Conservation (phyloP, 2,329 filamentous ascomycete genomes). For the Raffaelea deltoideospora region DNA sequence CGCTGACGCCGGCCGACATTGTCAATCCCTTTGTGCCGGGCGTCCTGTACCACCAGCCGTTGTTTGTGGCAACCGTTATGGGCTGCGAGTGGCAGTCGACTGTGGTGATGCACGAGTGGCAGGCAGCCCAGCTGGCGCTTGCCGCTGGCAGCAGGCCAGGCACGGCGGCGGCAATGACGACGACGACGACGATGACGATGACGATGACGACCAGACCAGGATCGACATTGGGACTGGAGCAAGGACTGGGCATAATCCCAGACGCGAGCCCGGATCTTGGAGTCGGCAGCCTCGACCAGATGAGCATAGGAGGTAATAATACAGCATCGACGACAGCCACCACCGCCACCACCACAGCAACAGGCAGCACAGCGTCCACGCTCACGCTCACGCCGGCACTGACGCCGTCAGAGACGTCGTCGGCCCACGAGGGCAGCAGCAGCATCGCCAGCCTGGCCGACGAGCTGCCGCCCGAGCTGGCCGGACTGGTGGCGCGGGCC, state of each 20-base stretch:
- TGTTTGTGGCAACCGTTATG: constrained; percentile 63
- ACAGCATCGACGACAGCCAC: too few species aligned
- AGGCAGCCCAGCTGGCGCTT: constrained; percentile 35
- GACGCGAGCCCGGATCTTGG: background rate
- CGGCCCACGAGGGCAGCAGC: background rate
- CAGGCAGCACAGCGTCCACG: too few species aligned
- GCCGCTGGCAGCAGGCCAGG: too few species aligned
- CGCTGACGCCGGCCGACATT: constrained; percentile 46
- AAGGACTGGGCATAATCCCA: too few species aligned
- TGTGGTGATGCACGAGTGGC: constrained; percentile 65
- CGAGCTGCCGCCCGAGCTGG: constrained; percentile 28
- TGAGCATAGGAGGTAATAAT: too few species aligned
- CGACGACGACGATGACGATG: background rate
- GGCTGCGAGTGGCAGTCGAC: constrained; percentile 66
- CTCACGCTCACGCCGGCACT: too few species aligned
- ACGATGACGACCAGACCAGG: background rate
- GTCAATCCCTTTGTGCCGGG: constrained; percentile 59
- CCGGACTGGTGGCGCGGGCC: constrained; percentile 34
- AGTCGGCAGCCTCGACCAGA: too few species aligned
- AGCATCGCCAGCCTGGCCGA: background rate
- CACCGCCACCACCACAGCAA: too few species aligned
- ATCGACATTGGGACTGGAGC: too few species aligned
- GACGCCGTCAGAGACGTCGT: too few species aligned
- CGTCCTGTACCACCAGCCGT: constrained; percentile 51
- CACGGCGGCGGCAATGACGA: background rate